Evolutionary conservation across 345 rosid species (phyloP).

Genomic region (Lepidium aucheri): DNA sequence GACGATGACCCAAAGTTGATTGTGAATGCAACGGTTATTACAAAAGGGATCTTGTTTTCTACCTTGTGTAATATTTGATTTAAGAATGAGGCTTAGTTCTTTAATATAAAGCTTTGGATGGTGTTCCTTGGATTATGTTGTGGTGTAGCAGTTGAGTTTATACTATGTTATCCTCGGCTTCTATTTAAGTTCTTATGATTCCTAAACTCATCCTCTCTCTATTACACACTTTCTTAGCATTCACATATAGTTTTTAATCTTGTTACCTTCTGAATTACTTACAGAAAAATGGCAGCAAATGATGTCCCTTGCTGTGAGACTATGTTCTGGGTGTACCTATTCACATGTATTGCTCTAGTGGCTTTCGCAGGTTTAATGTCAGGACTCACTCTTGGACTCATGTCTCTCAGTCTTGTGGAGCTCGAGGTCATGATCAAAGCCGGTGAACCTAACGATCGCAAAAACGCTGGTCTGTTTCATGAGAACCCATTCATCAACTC

Average conservation of each 20-base stretch:
- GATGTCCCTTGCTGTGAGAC: slow-evolving; percentile 85
- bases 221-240: background rate
- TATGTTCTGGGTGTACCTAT: slow-evolving; percentile 73
- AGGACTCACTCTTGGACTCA: slow-evolving; percentile 83
- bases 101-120: slow-evolving; percentile 8
- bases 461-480: slow-evolving; percentile 50
- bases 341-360: slow-evolving; percentile 47
- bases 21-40: background rate
- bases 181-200: slow-evolving; percentile 15
- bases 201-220: slow-evolving; percentile 9
- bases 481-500: background rate
- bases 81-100: background rate
- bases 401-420: slow-evolving; percentile 82
- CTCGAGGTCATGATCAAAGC: slow-evolving; percentile 75
- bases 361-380: slow-evolving; percentile 88
- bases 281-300: slow-evolving; percentile 59
- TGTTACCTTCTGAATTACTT: background rate
- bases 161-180: slow-evolving; percentile 1
- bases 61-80: background rate
- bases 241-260: background rate
- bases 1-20: background rate
- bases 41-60: background rate
- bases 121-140: slow-evolving; percentile 17
- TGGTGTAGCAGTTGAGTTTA: slow-evolving; percentile 30
- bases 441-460: slow-evolving; percentile 64